Conservation (phyloP, 139 green algal genomes). For the Chlorella vulgaris region DNA sequence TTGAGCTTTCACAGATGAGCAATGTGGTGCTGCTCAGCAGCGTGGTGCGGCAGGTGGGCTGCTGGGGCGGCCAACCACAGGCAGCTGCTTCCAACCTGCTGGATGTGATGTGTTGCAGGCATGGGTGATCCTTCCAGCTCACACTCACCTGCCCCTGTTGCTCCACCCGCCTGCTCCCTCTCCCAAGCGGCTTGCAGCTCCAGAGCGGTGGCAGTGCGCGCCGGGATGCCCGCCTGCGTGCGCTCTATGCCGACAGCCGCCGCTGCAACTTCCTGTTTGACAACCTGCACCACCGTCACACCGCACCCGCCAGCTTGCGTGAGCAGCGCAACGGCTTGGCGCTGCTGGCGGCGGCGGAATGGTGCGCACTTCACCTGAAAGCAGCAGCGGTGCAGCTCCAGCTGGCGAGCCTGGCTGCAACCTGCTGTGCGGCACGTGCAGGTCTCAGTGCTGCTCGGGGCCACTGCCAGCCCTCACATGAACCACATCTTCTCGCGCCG, state of each 20-base stretch:
- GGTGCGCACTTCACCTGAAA: conserved; percentile 18
- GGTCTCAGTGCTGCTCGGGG: too few species aligned
- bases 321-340: background rate
- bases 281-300: conserved; percentile 60
- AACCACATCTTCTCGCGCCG: too few species aligned
- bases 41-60: conserved; percentile 24
- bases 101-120: too few species aligned
- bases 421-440: too few species aligned
- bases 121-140: too few species aligned
- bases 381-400: too few species aligned
- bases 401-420: too few species aligned
- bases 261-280: conserved; percentile 60
- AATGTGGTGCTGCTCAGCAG: conserved; percentile 43
- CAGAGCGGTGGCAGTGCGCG: conserved; percentile 35
- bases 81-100: too few species aligned
- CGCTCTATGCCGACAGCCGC: conserved; percentile 63
- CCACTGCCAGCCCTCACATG: too few species aligned
- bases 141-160: too few species aligned
- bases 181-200: too few species aligned
- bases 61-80: background rate
- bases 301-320: background rate
- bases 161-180: too few species aligned
- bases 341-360: conserved; percentile 36
- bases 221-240: conserved; percentile 42
- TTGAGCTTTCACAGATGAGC: conserved; percentile 53